Evolutionary conservation across 805 yeast species (phyloP).

Genomic region (Kuraishia piskuri): DNA sequence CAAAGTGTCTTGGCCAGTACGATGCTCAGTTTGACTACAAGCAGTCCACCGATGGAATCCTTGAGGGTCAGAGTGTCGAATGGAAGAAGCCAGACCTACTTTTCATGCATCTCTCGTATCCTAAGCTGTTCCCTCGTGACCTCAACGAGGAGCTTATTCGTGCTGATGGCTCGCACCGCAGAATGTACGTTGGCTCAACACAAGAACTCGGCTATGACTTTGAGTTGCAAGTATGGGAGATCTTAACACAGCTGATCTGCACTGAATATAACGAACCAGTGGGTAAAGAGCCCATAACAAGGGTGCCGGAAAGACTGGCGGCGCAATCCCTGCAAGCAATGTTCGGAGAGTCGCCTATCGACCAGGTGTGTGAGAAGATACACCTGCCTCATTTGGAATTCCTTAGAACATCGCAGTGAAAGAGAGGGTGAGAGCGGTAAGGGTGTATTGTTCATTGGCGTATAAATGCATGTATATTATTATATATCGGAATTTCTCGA

Average conservation of each 20-base stretch:
- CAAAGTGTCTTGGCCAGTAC: constrained; percentile 36
- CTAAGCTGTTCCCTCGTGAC: constrained; percentile 32
- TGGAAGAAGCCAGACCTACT: constrained; percentile 16
- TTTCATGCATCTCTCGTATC: constrained; percentile 56
- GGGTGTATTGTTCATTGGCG: too few relatives aligned
- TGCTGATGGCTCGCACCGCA: constrained; percentile 16
- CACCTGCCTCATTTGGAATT: constrained; percentile 27
- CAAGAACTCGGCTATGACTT: constrained; percentile 25
- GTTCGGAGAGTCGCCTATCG: constrained; percentile 17
- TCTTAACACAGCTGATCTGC: constrained; percentile 28
- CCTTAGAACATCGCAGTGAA: constrained; percentile 20
- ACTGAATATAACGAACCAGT: constrained; percentile 12
- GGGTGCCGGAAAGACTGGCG: constrained; percentile 1
- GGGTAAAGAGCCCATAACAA: constrained; percentile 8
- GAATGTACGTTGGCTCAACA: constrained; percentile 22
- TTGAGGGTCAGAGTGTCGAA: constrained; percentile 11
- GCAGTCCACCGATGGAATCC: constrained; percentile 12
- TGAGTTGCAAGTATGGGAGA: constrained; percentile 30
- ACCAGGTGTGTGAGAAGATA: constrained; percentile 20
- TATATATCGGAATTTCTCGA: neutral
- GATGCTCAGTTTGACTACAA: constrained; percentile 25
- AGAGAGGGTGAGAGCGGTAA: too few relatives aligned
- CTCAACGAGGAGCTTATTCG: constrained; percentile 11
- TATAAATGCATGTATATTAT: neutral
- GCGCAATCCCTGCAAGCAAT: neutral